These are phyloP conservation scores for Cercospora citrullina DNA, from an alignment of 2,329 filamentous ascomycete genomes.

Conservation along the genomic window DNA sequence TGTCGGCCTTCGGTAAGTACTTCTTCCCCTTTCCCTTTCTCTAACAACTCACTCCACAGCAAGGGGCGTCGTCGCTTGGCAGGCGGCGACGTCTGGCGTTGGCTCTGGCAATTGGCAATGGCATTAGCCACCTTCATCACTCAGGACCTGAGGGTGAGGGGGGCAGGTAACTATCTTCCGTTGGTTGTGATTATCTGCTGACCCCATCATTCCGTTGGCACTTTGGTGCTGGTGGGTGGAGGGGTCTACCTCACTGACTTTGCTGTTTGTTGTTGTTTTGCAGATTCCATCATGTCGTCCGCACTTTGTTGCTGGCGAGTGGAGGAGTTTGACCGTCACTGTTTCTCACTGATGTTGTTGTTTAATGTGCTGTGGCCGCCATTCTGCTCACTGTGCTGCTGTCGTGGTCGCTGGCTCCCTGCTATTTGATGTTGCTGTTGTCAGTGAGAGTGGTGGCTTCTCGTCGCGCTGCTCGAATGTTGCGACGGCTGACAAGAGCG, in stretches of 20 bases:
- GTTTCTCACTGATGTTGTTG: not conserved
- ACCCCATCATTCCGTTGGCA: not conserved
- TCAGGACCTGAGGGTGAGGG: not conserved
- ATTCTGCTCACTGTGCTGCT: too few relatives aligned
- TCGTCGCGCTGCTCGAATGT: not conserved
- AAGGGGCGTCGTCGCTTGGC: not conserved
- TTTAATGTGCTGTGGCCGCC: not conserved
- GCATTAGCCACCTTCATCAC: not conserved
- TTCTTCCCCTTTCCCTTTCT: not conserved
- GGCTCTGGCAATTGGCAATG: not conserved
- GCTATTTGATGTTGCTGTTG: not conserved
- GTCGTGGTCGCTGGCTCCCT: too few relatives aligned
- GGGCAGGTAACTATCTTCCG: not conserved
- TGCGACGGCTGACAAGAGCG: not conserved
- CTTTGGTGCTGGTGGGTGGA: not conserved
- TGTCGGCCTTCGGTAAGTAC: not conserved
- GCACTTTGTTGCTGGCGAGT: not conserved
- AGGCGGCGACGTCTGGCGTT: too few relatives aligned
- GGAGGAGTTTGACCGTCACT: not conserved
- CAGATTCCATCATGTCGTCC: not conserved
- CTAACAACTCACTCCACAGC: not conserved
- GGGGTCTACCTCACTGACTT: not conserved
- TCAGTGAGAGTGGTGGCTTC: not conserved
- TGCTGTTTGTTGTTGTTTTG: not conserved
- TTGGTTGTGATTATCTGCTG: not conserved